These are phyloP conservation scores for Vanrija sp. DNA, from an alignment of 1,284 basidiomycete species.

Conservation along the genomic window DNA sequence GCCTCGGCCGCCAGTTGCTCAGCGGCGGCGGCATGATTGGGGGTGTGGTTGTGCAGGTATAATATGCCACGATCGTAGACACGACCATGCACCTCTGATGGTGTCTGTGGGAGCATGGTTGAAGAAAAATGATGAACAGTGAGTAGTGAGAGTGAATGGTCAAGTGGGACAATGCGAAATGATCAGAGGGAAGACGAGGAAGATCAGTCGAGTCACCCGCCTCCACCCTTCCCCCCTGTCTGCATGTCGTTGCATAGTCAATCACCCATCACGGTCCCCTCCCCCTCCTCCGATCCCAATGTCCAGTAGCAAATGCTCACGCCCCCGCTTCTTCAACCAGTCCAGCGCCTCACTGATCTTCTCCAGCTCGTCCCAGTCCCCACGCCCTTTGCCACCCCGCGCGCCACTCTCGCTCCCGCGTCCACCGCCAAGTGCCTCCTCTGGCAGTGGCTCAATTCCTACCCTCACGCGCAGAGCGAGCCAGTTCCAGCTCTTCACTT, in stretches of 20 bases:
- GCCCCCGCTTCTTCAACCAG: conserved; percentile 57
- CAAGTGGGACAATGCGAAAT: background rate
- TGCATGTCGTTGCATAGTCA: too few relatives aligned
- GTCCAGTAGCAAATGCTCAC: conserved; percentile 59
- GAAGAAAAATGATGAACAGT: background rate
- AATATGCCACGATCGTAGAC: conserved; percentile 1
- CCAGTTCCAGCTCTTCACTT: conserved; percentile 73
- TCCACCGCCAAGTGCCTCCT: conserved; percentile 10
- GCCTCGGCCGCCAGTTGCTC: background rate
- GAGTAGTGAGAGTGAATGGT: background rate
- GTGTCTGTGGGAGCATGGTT: background rate
- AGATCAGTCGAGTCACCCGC: background rate
- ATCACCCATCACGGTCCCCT: too few relatives aligned
- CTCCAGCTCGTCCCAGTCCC: conserved; percentile 56
- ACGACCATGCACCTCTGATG: background rate
- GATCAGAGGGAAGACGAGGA: background rate
- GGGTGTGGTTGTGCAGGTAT: background rate
- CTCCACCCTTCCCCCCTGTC: too few relatives aligned
- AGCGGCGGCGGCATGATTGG: background rate
- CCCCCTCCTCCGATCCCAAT: conserved; percentile 59
- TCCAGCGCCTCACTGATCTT: conserved; percentile 67
- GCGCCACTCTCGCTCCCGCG: conserved; percentile 27
- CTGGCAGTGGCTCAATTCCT: conserved; percentile 21
- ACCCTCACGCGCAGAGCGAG: conserved; percentile 64
- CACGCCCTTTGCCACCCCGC: conserved; percentile 36